Conservation (phyloP, 257 asterid species). For the Capsicum pubescens region DNA sequence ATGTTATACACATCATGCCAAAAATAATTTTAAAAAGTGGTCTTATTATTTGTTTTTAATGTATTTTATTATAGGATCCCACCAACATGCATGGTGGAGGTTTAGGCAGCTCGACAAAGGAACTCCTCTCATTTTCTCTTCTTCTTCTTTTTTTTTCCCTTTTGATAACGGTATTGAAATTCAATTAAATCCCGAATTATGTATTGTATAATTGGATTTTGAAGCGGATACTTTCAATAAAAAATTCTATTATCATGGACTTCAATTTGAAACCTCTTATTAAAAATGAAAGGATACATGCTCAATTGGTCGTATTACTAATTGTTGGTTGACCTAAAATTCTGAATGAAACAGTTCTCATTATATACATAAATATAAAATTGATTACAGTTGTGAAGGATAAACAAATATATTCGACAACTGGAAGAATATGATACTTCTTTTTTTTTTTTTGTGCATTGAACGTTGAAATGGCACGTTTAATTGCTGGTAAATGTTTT, state of each 20-base stretch:
- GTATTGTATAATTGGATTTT: too few relatives aligned
- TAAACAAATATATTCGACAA: not conserved
- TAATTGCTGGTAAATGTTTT: not conserved
- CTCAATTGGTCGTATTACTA: not conserved
- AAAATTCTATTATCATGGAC: too few relatives aligned
- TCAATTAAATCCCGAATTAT: too few relatives aligned
- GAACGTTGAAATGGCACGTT: slow-evolving; percentile 2
- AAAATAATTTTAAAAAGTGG: too few relatives aligned
- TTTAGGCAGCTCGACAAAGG: not conserved
- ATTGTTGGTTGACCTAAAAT: not conserved
- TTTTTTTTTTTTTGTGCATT: not conserved
- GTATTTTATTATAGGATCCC: too few relatives aligned
- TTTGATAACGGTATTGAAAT: too few relatives aligned
- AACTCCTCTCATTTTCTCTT: not conserved
- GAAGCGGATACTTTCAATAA: too few relatives aligned
- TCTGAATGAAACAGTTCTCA: not conserved
- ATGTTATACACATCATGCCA: too few relatives aligned
- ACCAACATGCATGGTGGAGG: not conserved
- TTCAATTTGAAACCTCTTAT: too few relatives aligned
- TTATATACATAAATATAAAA: not conserved
- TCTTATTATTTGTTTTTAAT: too few relatives aligned
- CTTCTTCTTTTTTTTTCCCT: too few relatives aligned
- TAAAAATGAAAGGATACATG: too few relatives aligned
- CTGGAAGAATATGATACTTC: not conserved
- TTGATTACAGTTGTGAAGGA: not conserved